A percentile compares a stretch with the other conserved stretches of the same genome.
These are phyloP conservation scores for Candida railenensis DNA, from an alignment of 805 yeast species.

Conservation along the genomic window DNA sequence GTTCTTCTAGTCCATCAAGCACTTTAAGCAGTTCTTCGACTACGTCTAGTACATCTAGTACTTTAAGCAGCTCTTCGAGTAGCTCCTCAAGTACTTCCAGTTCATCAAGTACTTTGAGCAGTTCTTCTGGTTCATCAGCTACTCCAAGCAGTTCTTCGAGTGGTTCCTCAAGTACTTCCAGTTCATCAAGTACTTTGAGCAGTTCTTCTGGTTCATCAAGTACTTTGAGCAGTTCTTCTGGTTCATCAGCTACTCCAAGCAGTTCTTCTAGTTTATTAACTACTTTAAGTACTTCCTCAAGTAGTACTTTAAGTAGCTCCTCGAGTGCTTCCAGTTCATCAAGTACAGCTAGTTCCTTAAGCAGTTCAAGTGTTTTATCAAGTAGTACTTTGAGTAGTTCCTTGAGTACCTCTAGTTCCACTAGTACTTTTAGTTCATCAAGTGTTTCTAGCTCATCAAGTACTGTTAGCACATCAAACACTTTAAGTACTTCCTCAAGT, in stretches of 20 bases:
- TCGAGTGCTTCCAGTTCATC: constrained; percentile 10
- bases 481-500: constrained; percentile 5
- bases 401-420: neutral
- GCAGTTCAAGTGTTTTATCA: too few species aligned
- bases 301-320: constrained; percentile 6
- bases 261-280: constrained; percentile 15
- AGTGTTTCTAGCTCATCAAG: constrained; percentile 3
- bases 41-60: constrained; percentile 21
- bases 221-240: neutral
- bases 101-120: constrained; percentile 16
- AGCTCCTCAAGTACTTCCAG: constrained; percentile 17
- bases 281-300: constrained; percentile 12
- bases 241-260: constrained; percentile 16
- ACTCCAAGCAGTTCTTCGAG: neutral
- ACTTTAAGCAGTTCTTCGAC: constrained; percentile 9
- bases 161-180: constrained; percentile 16
- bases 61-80: constrained; percentile 18
- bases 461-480: constrained; percentile 3
- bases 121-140: constrained; percentile 14
- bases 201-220: constrained; percentile 15
- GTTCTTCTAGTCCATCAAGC: constrained; percentile 2
- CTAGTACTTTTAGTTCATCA: neutral
- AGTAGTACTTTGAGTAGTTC: constrained; percentile 1
- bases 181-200: constrained; percentile 16
- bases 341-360: constrained; percentile 6